phyloP scores from a whole-genome alignment of 768 basidiomycete genomes.

The Pilatotrama ljubarskyi region DNA sequence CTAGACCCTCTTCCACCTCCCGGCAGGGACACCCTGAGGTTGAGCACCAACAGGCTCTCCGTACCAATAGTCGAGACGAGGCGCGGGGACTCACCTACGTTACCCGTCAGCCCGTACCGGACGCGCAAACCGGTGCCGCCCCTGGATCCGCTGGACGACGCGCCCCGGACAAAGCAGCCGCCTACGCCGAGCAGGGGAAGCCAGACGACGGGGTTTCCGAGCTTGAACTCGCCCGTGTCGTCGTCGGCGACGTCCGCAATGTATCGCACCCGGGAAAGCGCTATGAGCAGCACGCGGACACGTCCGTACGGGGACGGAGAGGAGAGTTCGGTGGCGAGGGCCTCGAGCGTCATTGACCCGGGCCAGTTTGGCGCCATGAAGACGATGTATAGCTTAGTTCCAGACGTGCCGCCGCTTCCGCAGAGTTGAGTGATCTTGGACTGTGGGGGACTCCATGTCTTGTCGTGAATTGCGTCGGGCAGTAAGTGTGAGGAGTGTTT shows the following conservation, averaged over 20 bases:
- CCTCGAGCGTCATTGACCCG: slow-evolving; percentile 10
- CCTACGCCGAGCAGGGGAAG: background rate
- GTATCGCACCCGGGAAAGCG: slow-evolving; percentile 10
- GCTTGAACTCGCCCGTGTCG: background rate
- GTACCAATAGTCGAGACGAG: too few relatives aligned
- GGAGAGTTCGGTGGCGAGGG: background rate
- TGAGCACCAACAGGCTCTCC: too few relatives aligned
- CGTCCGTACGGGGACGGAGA: background rate
- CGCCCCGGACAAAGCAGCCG: background rate
- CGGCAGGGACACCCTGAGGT: too few relatives aligned
- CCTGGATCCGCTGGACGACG: background rate
- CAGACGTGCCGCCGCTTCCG: slow-evolving; percentile 1
- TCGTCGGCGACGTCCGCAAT: slow-evolving; percentile 3
- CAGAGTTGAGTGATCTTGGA: background rate
- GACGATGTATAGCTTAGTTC: slow-evolving; percentile 2
- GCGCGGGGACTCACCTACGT: background rate
- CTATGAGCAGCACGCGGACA: background rate
- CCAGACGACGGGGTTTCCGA: background rate
- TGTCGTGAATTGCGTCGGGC: too few relatives aligned
- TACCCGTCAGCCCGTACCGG: background rate
- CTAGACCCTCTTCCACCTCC: background rate
- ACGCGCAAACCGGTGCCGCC: background rate
- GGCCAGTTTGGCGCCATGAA: slow-evolving; percentile 1
- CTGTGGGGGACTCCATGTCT: background rate
- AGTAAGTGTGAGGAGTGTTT: too few relatives aligned